Base-by-base conservation (phyloP, 345 rosid species). In the Pistacia atlantica region DNA sequence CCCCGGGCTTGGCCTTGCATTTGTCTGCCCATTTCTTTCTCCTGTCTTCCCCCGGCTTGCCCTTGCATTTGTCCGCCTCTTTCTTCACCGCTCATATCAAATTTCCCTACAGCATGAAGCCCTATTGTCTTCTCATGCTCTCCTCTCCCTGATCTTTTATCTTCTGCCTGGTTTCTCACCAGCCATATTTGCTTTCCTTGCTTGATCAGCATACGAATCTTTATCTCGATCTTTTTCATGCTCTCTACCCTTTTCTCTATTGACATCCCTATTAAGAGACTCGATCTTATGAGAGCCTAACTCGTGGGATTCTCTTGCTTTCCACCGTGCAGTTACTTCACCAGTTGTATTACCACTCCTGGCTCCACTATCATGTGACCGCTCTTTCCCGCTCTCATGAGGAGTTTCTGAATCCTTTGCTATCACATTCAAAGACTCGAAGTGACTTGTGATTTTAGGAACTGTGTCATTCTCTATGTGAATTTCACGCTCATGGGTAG, bases 361-460 rank as follows among this genome's bases (percentile, higher is more conserved):
- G 14, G 22, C 16, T 45, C 42, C 11, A 63, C 28, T 58, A 3
- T 72, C 28, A 28, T 49, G 49, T 16, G 49, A 25, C 5, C 7
- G 16, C 28, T 46, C 33, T 11, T 18, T 37, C 16, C 68, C 60
- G 17, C 7, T 58, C 74, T 5, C 49, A 22, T 25, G 72, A 11
- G 72, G 63, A 25, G 46, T 42, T 33, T 38, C 81, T 3, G 79
- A 52, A 2, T 77, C 86, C 58, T 56, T 64, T 5, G 48, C 72
- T 45, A 59, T 65, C 35, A 17, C 80, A 4, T 75, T 80, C 42
- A 86, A 79, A 35, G 91, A 85, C 86, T 91, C 92, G 46, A 90
- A 90, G 76, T 87, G 95, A 74, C 69, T 80, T 7, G 91, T 79
- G 84, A 91, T 88, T 76, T 87, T 88, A 0, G 95, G 95, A 28